Conservation (phyloP, 768 basidiomycete genomes). For the Ephemerocybe angulata region DNA sequence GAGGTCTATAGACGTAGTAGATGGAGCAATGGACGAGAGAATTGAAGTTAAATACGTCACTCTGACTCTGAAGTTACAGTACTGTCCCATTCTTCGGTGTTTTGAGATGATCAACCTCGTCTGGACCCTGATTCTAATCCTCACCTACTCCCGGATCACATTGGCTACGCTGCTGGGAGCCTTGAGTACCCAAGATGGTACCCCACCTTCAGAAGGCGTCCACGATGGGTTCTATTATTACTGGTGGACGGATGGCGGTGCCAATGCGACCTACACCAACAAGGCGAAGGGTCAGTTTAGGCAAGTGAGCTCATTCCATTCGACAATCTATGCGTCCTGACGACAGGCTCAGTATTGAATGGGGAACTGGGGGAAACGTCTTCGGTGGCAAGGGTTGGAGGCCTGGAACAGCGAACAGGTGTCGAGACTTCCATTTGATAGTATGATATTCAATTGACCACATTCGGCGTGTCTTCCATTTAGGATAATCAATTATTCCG, state of each 20-base stretch:
- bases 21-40: no score
- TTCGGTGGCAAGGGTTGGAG: constrained; percentile 40
- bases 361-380: constrained; percentile 29
- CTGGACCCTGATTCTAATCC: neutral
- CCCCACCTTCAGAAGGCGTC: constrained; percentile 27
- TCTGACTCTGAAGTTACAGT: no score
- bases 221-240: constrained; percentile 35
- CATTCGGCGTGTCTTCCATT: no score
- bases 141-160: constrained; percentile 11
- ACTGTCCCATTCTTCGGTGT: no score
- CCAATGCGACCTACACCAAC: constrained; percentile 27
- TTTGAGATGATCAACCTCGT: no score
- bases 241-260: constrained; percentile 31
- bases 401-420: constrained; percentile 27
- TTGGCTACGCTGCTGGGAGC: constrained; percentile 16
- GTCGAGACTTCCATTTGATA: no score
- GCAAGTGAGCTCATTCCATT: constrained; percentile 9
- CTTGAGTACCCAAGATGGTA: constrained; percentile 13
- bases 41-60: no score
- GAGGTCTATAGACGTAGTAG: no score
- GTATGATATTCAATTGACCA: no score
- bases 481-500: constrained; percentile 35
- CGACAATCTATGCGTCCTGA: neutral
- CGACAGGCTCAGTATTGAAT: constrained; percentile 19
- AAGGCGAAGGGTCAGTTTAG: constrained; percentile 30